Percentiles rank a stretch among this genome's conserved stretches.
These are phyloP conservation scores for Claviceps sp. DNA, from an alignment of 2,329 filamentous ascomycete genomes.

Conservation along the genomic window DNA sequence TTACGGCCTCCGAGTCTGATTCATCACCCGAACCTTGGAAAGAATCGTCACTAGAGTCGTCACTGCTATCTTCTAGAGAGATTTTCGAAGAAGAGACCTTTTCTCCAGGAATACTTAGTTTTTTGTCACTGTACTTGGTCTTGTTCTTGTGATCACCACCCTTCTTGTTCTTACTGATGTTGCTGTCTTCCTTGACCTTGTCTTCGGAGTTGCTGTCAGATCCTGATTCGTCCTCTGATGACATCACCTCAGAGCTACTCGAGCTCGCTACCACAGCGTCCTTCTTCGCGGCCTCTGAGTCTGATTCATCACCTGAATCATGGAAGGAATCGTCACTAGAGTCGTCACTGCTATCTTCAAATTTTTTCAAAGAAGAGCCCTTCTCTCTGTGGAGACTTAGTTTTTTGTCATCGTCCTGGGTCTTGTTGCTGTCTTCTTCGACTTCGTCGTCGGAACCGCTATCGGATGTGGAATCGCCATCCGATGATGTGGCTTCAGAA, in stretches of 20 bases:
- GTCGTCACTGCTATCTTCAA: constrained; percentile 5
- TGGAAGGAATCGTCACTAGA: constrained; percentile 7
- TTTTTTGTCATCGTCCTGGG: background rate
- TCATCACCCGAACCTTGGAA: no score
- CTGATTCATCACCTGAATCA: no score
- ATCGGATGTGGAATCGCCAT: background rate
- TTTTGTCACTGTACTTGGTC: background rate
- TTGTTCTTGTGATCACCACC: background rate
- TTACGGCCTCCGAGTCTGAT: no score
- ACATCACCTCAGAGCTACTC: constrained; percentile 7
- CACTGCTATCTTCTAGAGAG: constrained; percentile 2
- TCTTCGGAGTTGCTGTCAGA: background rate
- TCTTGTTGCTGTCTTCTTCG: background rate
- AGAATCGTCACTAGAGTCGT: constrained; percentile 8
- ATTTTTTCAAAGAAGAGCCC: background rate
- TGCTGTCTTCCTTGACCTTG: background rate
- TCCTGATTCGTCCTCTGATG: background rate
- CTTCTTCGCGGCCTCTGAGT: no score
- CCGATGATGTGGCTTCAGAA: constrained; percentile 7
- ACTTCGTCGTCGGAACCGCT: background rate
- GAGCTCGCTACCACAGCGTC: background rate
- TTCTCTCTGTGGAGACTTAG: background rate
- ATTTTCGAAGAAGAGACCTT: background rate
- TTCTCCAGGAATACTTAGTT: background rate
- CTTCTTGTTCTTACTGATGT: no score